A percentile compares a stretch with the other conserved stretches of the same genome.
Evolutionary conservation across 371 early-diverging fungal species (phyloP).

Genomic region (Lichtheimia corymbifera): DNA sequence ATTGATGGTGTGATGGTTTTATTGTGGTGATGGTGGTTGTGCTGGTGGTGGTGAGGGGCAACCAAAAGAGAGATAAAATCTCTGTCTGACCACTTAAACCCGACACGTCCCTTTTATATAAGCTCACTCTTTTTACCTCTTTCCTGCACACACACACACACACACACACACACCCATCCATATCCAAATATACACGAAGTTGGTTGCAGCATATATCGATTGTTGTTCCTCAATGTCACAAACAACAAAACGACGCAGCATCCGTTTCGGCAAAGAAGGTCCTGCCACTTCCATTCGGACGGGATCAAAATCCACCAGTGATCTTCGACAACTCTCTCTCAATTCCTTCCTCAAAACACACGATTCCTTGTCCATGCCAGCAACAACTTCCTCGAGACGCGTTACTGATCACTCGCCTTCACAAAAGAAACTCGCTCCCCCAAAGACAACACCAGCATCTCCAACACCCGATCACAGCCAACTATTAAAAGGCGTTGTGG

Average conservation of each 20-base stretch:
- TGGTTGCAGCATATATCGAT: neutral
- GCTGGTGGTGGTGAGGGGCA: too few relatives aligned
- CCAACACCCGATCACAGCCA: slow-evolving; percentile 16
- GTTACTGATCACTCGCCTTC: neutral
- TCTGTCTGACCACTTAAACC: too few relatives aligned
- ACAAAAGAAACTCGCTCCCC: neutral
- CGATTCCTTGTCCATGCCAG: neutral
- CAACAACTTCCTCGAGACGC: neutral
- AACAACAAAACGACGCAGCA: slow-evolving; percentile 11
- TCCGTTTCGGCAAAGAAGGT: slow-evolving; percentile 8
- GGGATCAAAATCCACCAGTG: neutral
- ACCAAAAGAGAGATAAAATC: too few relatives aligned
- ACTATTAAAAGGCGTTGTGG: slow-evolving; percentile 41
- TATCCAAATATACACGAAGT: neutral
- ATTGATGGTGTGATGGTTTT: too few relatives aligned
- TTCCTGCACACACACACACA: neutral
- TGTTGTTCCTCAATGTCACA: neutral
- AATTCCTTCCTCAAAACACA: slow-evolving; percentile 11
- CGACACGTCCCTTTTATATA: too few relatives aligned
- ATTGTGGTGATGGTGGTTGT: too few relatives aligned
- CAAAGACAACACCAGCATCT: slow-evolving; percentile 1
- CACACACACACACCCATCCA: neutral
- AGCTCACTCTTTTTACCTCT: neutral
- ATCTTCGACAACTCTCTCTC: slow-evolving; percentile 8
- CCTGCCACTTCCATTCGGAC: neutral